Conservation (phyloP, 2,329 filamentous ascomycete species). For the Cordyceps tenuipes region DNA sequence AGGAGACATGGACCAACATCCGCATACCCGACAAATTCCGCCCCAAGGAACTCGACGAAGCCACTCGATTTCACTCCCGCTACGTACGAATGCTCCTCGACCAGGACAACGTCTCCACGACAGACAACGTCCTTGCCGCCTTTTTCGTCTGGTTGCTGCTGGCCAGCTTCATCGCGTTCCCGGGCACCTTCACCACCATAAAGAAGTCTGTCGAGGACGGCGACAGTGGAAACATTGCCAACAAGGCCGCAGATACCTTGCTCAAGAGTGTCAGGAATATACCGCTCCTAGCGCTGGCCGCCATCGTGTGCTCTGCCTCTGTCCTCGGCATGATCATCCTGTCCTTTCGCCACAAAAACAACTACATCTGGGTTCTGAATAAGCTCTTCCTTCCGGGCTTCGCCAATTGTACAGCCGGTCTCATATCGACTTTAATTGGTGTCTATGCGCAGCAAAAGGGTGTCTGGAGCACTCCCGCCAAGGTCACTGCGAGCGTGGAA, state of each 20-base stretch:
- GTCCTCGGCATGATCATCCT: slow-evolving; percentile 31
- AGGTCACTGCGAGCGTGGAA: slow-evolving; percentile 28
- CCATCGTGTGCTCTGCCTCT: slow-evolving; percentile 31
- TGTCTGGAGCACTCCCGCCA: slow-evolving; percentile 34
- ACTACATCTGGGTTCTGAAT: slow-evolving; percentile 48
- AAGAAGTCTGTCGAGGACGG: slow-evolving; percentile 18
- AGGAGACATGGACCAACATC: no score
- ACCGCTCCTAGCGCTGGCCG: slow-evolving; percentile 36
- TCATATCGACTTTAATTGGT: slow-evolving; percentile 40
- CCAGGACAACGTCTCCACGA: slow-evolving; percentile 35
- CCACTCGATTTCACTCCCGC: slow-evolving; percentile 22
- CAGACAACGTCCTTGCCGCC: slow-evolving; percentile 38
- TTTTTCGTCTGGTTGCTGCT: slow-evolving; percentile 38
- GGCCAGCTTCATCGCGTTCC: slow-evolving; percentile 43
- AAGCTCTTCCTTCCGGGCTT: slow-evolving; percentile 37
- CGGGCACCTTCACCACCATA: slow-evolving; percentile 41
- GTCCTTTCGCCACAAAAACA: slow-evolving; percentile 34
- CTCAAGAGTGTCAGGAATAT: slow-evolving; percentile 23
- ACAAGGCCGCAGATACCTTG: slow-evolving; percentile 17
- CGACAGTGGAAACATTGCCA: slow-evolving; percentile 13
- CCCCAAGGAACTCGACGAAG: slow-evolving; percentile 11
- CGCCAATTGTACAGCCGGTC: slow-evolving; percentile 40
- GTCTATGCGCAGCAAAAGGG: slow-evolving; percentile 40
- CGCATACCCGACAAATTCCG: background rate
- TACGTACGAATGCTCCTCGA: slow-evolving; percentile 40